Conservation (phyloP, 805 yeast species). For the Ogataea chonburiensis region DNA sequence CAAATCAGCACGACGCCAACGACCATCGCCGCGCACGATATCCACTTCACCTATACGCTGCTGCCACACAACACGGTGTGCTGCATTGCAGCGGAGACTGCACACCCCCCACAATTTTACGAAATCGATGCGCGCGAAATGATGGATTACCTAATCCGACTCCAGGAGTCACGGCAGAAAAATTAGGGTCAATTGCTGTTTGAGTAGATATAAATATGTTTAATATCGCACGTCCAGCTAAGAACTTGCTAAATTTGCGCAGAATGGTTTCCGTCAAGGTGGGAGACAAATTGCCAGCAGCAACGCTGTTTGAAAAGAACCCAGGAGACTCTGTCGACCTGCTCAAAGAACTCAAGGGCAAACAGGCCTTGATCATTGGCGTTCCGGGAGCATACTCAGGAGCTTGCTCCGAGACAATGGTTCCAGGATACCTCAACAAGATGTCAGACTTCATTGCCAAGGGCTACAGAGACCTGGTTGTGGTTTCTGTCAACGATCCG, state of each 20-base stretch:
- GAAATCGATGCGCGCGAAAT: constrained; percentile 2
- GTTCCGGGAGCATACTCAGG: constrained; percentile 83
- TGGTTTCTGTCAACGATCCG: constrained; percentile 82
- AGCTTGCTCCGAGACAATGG: constrained; percentile 68
- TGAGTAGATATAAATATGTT: neutral
- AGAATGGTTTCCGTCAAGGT: constrained; percentile 20
- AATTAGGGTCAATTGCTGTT: constrained; percentile 3
- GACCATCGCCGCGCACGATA: neutral
- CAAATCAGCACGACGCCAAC: constrained; percentile 2
- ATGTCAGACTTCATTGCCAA: constrained; percentile 54
- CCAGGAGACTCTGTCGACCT: constrained; percentile 26
- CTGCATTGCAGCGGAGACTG: constrained; percentile 2
- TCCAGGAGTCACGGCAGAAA: constrained; percentile 4
- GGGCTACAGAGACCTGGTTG: constrained; percentile 62
- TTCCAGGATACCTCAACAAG: constrained; percentile 67
- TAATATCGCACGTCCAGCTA: neutral
- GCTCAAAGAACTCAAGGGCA: constrained; percentile 21
- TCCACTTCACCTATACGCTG: constrained; percentile 1
- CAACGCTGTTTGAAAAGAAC: constrained; percentile 23
- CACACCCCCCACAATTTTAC: neutral
- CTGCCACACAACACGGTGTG: constrained; percentile 9
- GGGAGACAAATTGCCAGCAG: constrained; percentile 25
- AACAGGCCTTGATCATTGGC: constrained; percentile 50
- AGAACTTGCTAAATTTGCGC: constrained; percentile 1
- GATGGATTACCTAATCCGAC: constrained; percentile 4